These are phyloP conservation scores for Pichia sp. DNA, from an alignment of 1,139 yeast species.

Conservation along the genomic window DNA sequence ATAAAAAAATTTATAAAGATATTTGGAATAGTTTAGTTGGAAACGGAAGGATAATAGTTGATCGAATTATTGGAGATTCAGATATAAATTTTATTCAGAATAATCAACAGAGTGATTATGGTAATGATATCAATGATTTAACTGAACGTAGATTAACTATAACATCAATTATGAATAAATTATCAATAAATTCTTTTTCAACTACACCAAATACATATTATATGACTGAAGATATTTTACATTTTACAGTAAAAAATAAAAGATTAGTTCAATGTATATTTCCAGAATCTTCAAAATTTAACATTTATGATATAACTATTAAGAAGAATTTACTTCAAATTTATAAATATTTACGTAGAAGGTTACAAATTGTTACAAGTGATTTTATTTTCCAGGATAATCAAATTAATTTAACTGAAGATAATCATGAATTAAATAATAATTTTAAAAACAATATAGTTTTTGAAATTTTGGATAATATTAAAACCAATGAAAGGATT, in stretches of 20 bases:
- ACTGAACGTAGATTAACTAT: neutral
- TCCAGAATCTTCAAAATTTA: constrained; percentile 32
- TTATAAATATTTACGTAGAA: constrained; percentile 36
- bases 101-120: too few species aligned
- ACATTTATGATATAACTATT: constrained; percentile 23
- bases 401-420: neutral
- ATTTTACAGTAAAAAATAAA: constrained; percentile 74
- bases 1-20: constrained; percentile 25
- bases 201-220: neutral
- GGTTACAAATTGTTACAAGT: constrained; percentile 21
- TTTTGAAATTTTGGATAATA: constrained; percentile 28
- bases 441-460: constrained; percentile 4
- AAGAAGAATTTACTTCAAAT: constrained; percentile 34
- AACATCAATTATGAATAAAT: constrained; percentile 9
- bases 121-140: too few species aligned
- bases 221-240: constrained; percentile 28
- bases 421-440: neutral
- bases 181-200: constrained; percentile 17
- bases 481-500: constrained; percentile 30
- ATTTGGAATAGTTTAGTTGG: constrained; percentile 28
- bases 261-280: constrained; percentile 53
- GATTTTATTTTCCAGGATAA: neutral
- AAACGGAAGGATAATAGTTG: constrained; percentile 9
- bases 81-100: neutral
- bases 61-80: constrained; percentile 2